Base-by-base conservation (phyloP, 306 rosid species). In the Fagus crenata region DNA sequence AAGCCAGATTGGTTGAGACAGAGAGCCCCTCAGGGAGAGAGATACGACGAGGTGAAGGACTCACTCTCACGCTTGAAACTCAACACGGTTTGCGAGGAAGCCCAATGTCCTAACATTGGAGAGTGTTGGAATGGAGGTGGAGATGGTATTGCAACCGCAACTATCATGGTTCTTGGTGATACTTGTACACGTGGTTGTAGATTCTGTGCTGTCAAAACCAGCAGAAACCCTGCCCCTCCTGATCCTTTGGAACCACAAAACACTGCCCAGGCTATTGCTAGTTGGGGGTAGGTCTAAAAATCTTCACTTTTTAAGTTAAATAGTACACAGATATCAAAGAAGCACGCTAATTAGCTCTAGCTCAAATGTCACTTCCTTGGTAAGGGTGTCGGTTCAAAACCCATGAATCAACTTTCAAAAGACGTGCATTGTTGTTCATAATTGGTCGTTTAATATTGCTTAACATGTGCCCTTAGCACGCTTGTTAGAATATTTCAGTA, bases 41-140 rank as follows among this genome's bases (percentile, higher is more conserved):
- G 85, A 80, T 93, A 80, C 55, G 56, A 81, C 56, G 81, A 89
- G 80, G 89, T 91, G 33, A 91, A 89, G 84, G 83, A 67, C 18
- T 85, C 96, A 0, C 83, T 93, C 55, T 89, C 97, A 4, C 88
- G 88, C 59, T 84, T 88, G 90, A 91, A 89, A 22, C 95, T 93
- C 72, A 88, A 93, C 87, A 93, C 98, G 22, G 98, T 93, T 9
- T 93, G 98, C 73, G 95, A 93, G 78, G 98, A 93, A 73, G 98
- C 98, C 1, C 98, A 93, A 69, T 93, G 98, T 82, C 98, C 98
- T n/a, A 93, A 93, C 87, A 93, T 93, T 31, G 97, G 98, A 43
- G 97, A 93, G 87, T 95, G 98, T 81, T 95, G 98, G 98, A 95
- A 90, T 87, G 98, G 98, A 73, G 98, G 98, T 3, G 93, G 86